Evolutionary conservation across 2,329 filamentous ascomycete genomes (phyloP), one percentile per base, ranked within the genome.

Genomic region (Decorospora gaudefroyi): DNA sequence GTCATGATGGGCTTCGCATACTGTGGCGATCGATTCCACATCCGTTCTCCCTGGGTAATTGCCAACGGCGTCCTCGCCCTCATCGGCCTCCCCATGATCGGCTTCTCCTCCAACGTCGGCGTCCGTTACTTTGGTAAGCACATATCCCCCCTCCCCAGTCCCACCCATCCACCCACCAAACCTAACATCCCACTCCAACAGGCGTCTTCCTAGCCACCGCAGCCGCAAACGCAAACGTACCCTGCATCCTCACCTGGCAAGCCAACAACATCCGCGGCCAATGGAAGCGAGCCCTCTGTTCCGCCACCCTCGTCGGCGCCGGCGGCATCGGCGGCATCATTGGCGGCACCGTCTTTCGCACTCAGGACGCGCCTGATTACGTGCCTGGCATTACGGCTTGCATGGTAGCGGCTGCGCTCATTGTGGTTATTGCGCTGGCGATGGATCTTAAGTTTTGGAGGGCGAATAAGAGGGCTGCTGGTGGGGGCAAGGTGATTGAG

Each of bases 221-320:
- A 0, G 88, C 86, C 4, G 83, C 84, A 53, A 90, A 90, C 68
- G 80, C 84, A 53, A 93, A 92, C 63, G 77, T 92, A 3, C 89
- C 90, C 0, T 77, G 82, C 2, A 75, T 82, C 32, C 81, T 95
- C 72, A 80, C 87, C 0, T 93, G 88, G 74, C 88, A 92, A 72
- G 87, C 88, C 25, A 93, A 92, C 72, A 95, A 95, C 70, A 86
- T 95, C 63, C 84, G 87, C 36, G 89, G 88, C 0, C 88, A 93
- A 72, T 93, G 88, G 87, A 95, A 91, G 74, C 82, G 90, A 27
- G 88, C 88, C 1, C 84, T 93, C 49, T 85, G 82, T 67, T 87
- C 82, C 50, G 87, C 88, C 2, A 86, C 84, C 0, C 78, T 92
- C 1, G 86, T 93, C 3, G 86, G 85, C 2, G 82, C 87, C 18